A percentile compares a stretch with the other conserved stretches of the same genome.
phyloP scores from a whole-genome alignment of 1,284 basidiomycete genomes.

The Ceratobasidium sp. region DNA sequence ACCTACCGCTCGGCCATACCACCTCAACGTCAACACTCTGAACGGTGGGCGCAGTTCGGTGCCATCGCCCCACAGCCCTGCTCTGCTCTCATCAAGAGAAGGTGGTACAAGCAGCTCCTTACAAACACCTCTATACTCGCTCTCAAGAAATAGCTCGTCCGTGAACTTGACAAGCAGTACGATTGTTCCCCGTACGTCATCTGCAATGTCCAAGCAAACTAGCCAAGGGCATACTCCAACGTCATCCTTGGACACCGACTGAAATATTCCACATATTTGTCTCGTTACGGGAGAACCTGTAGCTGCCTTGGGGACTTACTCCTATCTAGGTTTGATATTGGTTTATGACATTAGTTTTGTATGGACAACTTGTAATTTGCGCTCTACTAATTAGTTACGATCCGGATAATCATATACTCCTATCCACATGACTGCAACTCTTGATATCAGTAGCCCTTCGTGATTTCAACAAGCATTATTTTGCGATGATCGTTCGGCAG shows the following conservation, averaged over 20 bases:
- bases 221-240: constrained; percentile 28
- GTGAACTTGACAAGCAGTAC: constrained; percentile 43
- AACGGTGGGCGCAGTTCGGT: constrained; percentile 28
- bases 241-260: constrained; percentile 3
- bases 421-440: too few species aligned
- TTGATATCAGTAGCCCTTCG: too few species aligned
- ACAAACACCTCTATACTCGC: constrained; percentile 35
- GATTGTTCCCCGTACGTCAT: constrained; percentile 38
- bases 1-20: constrained; percentile 14
- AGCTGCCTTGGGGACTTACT: background rate
- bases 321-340: constrained; percentile 5
- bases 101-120: constrained; percentile 20
- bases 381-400: too few species aligned
- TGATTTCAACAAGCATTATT: too few species aligned
- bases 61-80: constrained; percentile 27
- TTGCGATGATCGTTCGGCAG: too few species aligned
- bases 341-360: background rate
- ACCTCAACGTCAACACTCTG: constrained; percentile 28
- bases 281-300: background rate
- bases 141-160: constrained; percentile 42
- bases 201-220: constrained; percentile 29
- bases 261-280: background rate
- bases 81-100: constrained; percentile 5
- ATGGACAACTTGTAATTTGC: background rate
- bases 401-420: too few species aligned